Percentiles rank a stretch among this genome's conserved stretches.
These are phyloP conservation scores for Exophiala dermatitidis DNA, from an alignment of 2,329 filamentous ascomycete genomes.

Conservation along the genomic window DNA sequence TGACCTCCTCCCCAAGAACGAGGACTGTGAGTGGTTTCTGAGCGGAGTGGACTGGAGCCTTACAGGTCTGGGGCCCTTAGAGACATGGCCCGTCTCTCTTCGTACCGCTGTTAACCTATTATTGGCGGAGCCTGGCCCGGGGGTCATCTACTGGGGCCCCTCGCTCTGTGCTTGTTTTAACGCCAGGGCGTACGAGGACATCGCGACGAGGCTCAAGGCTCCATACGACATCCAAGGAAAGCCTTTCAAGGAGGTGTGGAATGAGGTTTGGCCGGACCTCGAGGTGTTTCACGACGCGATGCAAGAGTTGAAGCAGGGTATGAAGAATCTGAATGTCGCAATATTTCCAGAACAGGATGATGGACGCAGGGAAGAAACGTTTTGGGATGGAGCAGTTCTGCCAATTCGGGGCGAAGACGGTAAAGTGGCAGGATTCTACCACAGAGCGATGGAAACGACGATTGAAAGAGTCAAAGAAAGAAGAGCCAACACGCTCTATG, in stretches of 20 bases:
- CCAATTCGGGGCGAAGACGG: constrained; percentile 40
- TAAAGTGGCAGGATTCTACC: constrained; percentile 42
- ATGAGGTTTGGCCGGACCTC: constrained; percentile 11
- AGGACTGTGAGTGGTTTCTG: constrained; percentile 32
- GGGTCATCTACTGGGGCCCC: constrained; percentile 34
- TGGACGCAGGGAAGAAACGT: constrained; percentile 42
- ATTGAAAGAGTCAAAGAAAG: constrained; percentile 30
- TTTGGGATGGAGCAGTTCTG: constrained; percentile 45
- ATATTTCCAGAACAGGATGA: constrained; percentile 22
- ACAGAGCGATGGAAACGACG: constrained; percentile 44
- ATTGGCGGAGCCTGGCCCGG: constrained; percentile 40
- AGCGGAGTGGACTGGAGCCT: constrained; percentile 43
- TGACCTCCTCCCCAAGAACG: constrained; percentile 23
- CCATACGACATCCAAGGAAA: constrained; percentile 6
- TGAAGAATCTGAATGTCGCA: constrained; percentile 2
- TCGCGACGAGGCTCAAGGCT: constrained; percentile 3
- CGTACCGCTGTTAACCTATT: constrained; percentile 42
- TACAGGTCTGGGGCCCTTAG: constrained; percentile 44
- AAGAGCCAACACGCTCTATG: constrained; percentile 40
- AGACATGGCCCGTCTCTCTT: constrained; percentile 43
- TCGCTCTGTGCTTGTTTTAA: constrained; percentile 15
- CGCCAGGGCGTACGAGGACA: constrained; percentile 7
- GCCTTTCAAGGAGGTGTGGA: constrained; percentile 17
- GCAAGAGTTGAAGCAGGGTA: background rate
- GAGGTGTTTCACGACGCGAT: constrained; percentile 5